Evolutionary conservation across 2,329 filamentous ascomycete genomes (phyloP), one percentile per base, ranked within the genome.

Genomic region (Aspergillus fumigatus): DNA sequence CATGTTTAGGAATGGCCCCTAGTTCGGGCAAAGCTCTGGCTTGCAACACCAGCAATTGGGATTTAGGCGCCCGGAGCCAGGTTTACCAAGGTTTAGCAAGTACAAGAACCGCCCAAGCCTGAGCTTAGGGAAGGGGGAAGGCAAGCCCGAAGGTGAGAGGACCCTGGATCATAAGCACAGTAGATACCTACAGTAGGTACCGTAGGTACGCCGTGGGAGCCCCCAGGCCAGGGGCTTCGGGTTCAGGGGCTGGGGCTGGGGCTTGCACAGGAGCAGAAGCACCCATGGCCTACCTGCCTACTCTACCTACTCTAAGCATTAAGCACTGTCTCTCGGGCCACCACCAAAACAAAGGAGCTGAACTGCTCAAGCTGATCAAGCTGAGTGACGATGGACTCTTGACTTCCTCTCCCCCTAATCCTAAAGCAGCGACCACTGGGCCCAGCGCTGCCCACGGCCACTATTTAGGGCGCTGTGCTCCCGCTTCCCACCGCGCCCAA

Each of bases 391-490:
- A 29, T 29, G 10, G 27, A 11, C 10, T 29, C 27, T 29, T 3
- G 27, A 11, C 10, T 29, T 25, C 51, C 52, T 29, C 27, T 29
- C 25, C 51, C 52, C 57, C 61, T 62, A 62, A 52, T 54, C 61
- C 62, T 50, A 63, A 65, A 65, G 54, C 59, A 61, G 59, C 54
- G 58, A 56, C 38, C 32, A 48, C 55, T 35, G 53, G 29, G 32
- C 32, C 25, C 45, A 48, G 50, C 52, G 27, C 54, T 52, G n/a
- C 23, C 40, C 47, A 19, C 57, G 26, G 51, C 54, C 57, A 52
- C 53, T 63, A 62, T 65, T 67, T 65, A 62, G 59, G 55, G 57
- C 52, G 48, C 50, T n/a, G 35, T 54, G 32, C 48, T 47, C 48
- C 52, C 58, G 57, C 60, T 48, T 47, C 54, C 61, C 59, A 57